These are phyloP conservation scores for Dovyalis caffra DNA, from an alignment of 345 rosid species.

Conservation along the genomic window DNA sequence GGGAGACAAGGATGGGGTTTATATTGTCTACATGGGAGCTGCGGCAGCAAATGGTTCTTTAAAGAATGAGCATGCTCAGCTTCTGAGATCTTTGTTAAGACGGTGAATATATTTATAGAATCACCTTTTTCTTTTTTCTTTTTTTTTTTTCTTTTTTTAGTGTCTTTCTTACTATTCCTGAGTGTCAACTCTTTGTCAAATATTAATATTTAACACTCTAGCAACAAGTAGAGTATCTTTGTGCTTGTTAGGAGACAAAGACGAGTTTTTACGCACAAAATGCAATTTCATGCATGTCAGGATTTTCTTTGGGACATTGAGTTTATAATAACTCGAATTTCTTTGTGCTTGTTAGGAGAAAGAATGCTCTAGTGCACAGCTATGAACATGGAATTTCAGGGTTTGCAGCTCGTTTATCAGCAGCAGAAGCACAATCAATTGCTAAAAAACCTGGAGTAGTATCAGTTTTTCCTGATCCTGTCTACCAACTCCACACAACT, in stretches of 20 bases:
- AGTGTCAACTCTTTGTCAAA: no score
- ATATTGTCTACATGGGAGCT: constrained; percentile 73
- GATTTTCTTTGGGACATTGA: background rate
- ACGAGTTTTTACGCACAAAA: background rate
- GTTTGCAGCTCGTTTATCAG: constrained; percentile 71
- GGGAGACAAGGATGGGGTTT: constrained; percentile 36
- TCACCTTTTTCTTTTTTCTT: no score
- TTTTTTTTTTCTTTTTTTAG: background rate
- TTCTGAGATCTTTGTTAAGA: constrained; percentile 47
- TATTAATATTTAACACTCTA: no score
- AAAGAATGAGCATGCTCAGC: constrained; percentile 34
- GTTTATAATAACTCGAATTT: background rate
- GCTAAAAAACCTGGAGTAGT: constrained; percentile 60
- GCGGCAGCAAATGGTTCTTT: constrained; percentile 40
- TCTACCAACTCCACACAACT: constrained; percentile 71
- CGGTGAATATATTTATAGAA: constrained; percentile 26
- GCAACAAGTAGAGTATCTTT: no score
- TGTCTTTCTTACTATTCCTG: no score
- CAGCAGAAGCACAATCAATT: constrained; percentile 55
- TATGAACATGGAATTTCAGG: constrained; percentile 71
- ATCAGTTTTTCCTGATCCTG: constrained; percentile 68
- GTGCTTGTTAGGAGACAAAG: background rate
- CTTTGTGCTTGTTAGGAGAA: constrained; percentile 37
- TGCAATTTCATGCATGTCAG: background rate
- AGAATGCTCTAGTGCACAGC: constrained; percentile 39